A percentile compares a stretch with the other conserved stretches of the same genome.
Evolutionary conservation across 495 filamentous ascomycete genomes (phyloP).

Genomic region (Aspergillus diversus): DNA sequence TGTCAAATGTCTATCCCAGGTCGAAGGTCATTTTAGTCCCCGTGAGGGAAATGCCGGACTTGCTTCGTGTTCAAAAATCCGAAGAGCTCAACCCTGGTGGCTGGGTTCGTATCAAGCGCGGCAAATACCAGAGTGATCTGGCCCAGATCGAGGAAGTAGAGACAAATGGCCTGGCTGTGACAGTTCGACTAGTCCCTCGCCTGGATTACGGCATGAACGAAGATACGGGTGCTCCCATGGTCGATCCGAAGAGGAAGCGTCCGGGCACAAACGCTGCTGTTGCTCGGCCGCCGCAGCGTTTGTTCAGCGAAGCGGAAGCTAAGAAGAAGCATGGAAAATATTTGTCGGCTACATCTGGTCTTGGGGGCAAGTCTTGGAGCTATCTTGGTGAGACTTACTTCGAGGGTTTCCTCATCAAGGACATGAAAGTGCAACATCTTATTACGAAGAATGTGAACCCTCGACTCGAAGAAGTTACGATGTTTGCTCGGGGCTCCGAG

Average conservation of each 20-base stretch:
- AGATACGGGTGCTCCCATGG: conserved; percentile 62
- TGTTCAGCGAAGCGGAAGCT: conserved; percentile 94
- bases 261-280: conserved; percentile 51
- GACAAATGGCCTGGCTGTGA: conserved; percentile 86
- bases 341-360: conserved; percentile 56
- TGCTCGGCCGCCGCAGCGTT: conserved; percentile 78
- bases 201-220: conserved; percentile 90
- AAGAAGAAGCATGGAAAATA: conserved; percentile 82
- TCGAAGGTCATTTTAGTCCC: conserved; percentile 83
- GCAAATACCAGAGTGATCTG: conserved; percentile 85
- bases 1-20: conserved; percentile 83
- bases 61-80: conserved; percentile 85
- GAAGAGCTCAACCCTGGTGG: conserved; percentile 83
- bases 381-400: conserved; percentile 88
- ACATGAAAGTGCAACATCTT: conserved; percentile 85
- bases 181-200: conserved; percentile 83
- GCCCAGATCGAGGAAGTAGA: conserved; percentile 94
- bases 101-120: conserved; percentile 87
- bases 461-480: conserved; percentile 90
- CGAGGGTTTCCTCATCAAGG: conserved; percentile 92
- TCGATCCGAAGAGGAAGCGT: conserved; percentile 76
- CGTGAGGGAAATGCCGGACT: conserved; percentile 97
- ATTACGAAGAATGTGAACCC: conserved; percentile 88
- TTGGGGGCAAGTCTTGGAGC: conserved; percentile 74
- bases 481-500: conserved; percentile 83